Evolutionary conservation across 2,329 filamentous ascomycete species (phyloP), one percentile per base, ranked within the genome.

Genomic region (Nemania sp.): DNA sequence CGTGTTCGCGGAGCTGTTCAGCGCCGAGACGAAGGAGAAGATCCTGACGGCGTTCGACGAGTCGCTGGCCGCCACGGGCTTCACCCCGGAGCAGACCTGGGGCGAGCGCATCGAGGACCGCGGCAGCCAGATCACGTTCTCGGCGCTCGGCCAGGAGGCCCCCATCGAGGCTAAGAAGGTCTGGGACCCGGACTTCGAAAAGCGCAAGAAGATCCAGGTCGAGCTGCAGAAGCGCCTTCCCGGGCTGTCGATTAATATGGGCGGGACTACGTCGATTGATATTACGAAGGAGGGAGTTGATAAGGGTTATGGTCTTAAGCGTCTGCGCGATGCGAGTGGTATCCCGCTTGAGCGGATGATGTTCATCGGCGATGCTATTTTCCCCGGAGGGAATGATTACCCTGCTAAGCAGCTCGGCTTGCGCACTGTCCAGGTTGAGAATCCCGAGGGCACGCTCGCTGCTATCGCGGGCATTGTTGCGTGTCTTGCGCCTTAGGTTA

Each of bases 111-210:
- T 75, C 53, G 72, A 75, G 52, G 72, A 74, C 54, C 72, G 72
- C 39, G 72, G 72, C 24, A 72, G 69, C 59, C 71, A 74, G 62
- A 73, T 74, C 47, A 75, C 72, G 11, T 73, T 74, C 59, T 74
- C 72, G 1, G 72, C 72, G 2, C 71, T 75, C 1, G 72, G 72
- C 36, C 72, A 74, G 60, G 55, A 72, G 54, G 71, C 72, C 6
- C 72, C 72, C n/a, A 61, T 72, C 7, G 31, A 37, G 6, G 68
- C 60, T 11, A 75, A 74, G 59, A 62, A 72, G 57, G 46, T 49
- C 20, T 75, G 72, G 72, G 72, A 75, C 45, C 69, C 72, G 1
- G 66, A 73, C 48, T 73, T 73, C 52, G 69, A 65, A 22, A 74
- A 74, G 61, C 70, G 72, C 30, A 69, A 68, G 45, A 63, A 72